phyloP scores from a whole-genome alignment of 2,329 filamentous ascomycete genomes.

The Rachicladosporium sp. region DNA sequence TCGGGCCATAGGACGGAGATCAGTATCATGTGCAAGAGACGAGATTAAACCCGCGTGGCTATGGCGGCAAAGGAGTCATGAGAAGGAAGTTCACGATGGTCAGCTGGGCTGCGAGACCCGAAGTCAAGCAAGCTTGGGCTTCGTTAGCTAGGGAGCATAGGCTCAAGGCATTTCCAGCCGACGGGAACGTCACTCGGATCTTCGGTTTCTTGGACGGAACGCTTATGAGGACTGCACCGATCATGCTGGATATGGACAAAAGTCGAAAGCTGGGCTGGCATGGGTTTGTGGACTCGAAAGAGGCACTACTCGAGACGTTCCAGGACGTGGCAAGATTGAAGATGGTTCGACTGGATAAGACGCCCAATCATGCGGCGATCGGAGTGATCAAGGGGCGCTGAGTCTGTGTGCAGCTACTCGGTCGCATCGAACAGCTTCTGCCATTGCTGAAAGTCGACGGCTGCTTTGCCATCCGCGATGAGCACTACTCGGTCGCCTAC shows the following conservation, averaged over 20 bases:
- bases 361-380: too few species aligned
- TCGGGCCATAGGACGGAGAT: conserved; percentile 15
- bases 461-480: conserved; percentile 5
- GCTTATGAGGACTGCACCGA: conserved; percentile 22
- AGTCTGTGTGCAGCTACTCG: not conserved
- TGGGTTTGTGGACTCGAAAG: conserved; percentile 34
- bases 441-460: conserved; percentile 4
- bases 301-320: conserved; percentile 31
- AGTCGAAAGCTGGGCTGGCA: conserved; percentile 35
- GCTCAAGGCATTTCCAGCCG: conserved; percentile 19
- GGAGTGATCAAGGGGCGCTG: too few species aligned
- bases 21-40: conserved; percentile 14
- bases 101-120: conserved; percentile 35
- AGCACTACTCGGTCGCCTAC: conserved; percentile 4
- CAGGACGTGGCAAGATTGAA: conserved; percentile 31
- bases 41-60: conserved; percentile 15
- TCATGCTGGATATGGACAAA: conserved; percentile 31
- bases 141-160: conserved; percentile 22
- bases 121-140: conserved; percentile 36
- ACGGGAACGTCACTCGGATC: conserved; percentile 32
- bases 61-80: conserved; percentile 17
- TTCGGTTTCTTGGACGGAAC: conserved; percentile 36
- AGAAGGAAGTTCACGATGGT: conserved; percentile 15
- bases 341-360: conserved; percentile 27
- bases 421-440: conserved; percentile 1